Evolutionary conservation across 2,329 filamentous ascomycete species (phyloP), one percentile per base, ranked within the genome.

Genomic region (Colletotrichum tamarilloi): DNA sequence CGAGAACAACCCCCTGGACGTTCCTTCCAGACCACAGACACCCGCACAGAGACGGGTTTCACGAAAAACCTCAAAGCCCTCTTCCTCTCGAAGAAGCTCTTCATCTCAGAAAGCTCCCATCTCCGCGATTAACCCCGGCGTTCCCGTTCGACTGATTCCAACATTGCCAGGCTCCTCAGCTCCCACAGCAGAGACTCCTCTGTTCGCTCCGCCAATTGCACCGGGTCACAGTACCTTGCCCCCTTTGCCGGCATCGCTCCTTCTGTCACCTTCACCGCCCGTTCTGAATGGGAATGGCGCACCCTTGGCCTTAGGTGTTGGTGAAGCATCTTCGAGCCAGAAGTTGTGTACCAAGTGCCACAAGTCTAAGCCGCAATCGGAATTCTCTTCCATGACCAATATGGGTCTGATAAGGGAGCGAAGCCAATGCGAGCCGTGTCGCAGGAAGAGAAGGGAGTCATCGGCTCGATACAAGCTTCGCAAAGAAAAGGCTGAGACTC

Each of bases 291-390:
- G 19, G n/a, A 8, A 26, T 22, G 14, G 3, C 28, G 28, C 14
- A 9, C 7, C 22, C 26, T 19, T 5, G 9, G 32, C 8, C 16
- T 12, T 24, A 49, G 42, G 42, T 35, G 32, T 35, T 35, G 32
- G 32, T 19, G 19, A 49, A n/a, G 42, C 3, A 49, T 49, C 42
- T 49, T 9, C 19, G 5, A 7, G 6, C 19, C 42, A n/a, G 42
- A 49, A 60, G 49, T 49, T 49, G 35, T 72, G 68, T 19, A 57
- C 6, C 56, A 72, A 62, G 26, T 72, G 68, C 56, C 32, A 28
- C 8, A 38, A 57, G 7, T 22, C 22, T 2, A 24, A 19, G 8
- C 63, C 56, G 1, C 4, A 62, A 3, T 24, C 14, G 3, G n/a
- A 46, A 5, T 56, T 26, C 5, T 4, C n/a, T 12, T 30, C 60